These are phyloP conservation scores for Pythium plurisporium DNA, from an alignment of 352 stramenopile genomes.

Conservation along the genomic window DNA sequence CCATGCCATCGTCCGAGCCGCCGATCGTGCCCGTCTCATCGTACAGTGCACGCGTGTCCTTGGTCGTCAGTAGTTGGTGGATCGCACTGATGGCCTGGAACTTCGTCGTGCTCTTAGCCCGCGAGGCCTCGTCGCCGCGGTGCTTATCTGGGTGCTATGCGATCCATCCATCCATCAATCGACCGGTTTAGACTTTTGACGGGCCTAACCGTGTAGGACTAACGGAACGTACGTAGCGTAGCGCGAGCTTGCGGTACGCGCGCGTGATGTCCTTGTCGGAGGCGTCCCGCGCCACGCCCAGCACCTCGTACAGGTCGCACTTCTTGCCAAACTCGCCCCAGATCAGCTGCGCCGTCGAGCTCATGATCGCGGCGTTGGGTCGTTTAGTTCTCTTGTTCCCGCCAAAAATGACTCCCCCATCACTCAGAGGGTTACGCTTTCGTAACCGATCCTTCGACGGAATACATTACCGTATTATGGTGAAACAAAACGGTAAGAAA, in stretches of 20 bases:
- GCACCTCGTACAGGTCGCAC: constrained; percentile 76
- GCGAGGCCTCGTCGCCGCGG: constrained; percentile 53
- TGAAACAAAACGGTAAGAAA: no score
- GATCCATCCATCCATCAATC: no score
- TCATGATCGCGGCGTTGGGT: no score
- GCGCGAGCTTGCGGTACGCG: constrained; percentile 61
- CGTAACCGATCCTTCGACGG: not conserved
- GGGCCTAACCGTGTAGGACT: no score
- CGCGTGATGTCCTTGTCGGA: constrained; percentile 70
- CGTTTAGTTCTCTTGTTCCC: no score
- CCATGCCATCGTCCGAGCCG: constrained; percentile 34
- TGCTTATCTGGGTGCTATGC: constrained; percentile 91
- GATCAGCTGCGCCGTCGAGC: constrained; percentile 41
- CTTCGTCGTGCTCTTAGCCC: constrained; percentile 55
- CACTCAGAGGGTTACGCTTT: not conserved
- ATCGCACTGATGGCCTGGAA: constrained; percentile 88
- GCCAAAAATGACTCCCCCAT: constrained; percentile 19
- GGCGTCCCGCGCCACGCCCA: constrained; percentile 49
- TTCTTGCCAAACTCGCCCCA: constrained; percentile 50
- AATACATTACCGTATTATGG: constrained; percentile 1
- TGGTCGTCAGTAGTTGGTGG: constrained; percentile 80
- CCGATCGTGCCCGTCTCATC: constrained; percentile 81
- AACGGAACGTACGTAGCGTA: constrained; percentile 60
- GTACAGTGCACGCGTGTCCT: constrained; percentile 69
- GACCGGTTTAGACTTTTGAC: no score